Evolutionary conservation across 2,329 filamentous ascomycete species (phyloP).

Genomic region (Sporothrix curviconia): DNA sequence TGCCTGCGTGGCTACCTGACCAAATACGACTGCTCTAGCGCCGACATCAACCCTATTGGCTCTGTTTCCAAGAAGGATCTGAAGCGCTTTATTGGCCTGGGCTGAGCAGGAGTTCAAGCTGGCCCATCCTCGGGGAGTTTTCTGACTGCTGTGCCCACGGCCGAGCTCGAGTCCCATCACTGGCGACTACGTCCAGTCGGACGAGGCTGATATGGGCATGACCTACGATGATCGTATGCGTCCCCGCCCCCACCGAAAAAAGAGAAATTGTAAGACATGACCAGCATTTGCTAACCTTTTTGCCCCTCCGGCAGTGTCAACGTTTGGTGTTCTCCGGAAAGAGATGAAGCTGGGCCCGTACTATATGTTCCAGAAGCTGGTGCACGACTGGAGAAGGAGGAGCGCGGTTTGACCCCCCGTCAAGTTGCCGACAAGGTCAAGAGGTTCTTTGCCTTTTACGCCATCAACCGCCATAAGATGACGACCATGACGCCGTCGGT

Average conservation of each 20-base stretch:
- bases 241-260: too few relatives aligned
- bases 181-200: conserved; percentile 46
- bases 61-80: conserved; percentile 56
- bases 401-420: conserved; percentile 29
- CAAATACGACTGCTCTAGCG: conserved; percentile 56
- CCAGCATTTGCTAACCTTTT: too few relatives aligned
- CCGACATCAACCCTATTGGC: conserved; percentile 54
- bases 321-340: conserved; percentile 35
- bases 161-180: conserved; percentile 61
- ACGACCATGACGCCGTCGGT: conserved; percentile 54
- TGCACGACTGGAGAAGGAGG: conserved; percentile 39
- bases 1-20: conserved; percentile 46
- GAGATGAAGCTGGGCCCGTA: conserved; percentile 40
- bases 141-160: conserved; percentile 55
- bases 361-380: conserved; percentile 39
- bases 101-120: conserved; percentile 52
- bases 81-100: conserved; percentile 65
- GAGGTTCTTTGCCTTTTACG: conserved; percentile 46
- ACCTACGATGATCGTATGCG: conserved; percentile 38
- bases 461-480: conserved; percentile 60
- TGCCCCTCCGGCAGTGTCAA: conserved; percentile 17
- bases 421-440: conserved; percentile 42
- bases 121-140: conserved; percentile 60
- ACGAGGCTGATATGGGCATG: conserved; percentile 48
- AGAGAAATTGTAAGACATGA: too few relatives aligned